Evolutionary conservation across 1,284 basidiomycete genomes (phyloP).

Genomic region (Trichosporon sp.): DNA sequence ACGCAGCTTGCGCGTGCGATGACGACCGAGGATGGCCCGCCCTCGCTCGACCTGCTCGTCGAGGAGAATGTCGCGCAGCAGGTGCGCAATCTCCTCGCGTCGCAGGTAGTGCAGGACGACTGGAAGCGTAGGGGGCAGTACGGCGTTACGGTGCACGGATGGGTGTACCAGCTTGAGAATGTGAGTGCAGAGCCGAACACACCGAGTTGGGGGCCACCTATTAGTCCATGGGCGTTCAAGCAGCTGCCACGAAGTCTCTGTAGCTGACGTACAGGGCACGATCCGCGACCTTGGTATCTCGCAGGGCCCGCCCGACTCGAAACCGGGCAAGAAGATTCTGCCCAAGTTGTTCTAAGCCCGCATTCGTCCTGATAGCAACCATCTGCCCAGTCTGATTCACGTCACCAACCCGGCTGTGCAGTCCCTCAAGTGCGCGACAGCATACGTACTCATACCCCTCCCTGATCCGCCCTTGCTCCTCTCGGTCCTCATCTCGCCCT

Average conservation of each 20-base stretch:
- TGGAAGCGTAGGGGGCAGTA: slow-evolving; percentile 48
- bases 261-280: slow-evolving; percentile 39
- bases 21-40: slow-evolving; percentile 44
- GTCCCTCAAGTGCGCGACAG: no score
- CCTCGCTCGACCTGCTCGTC: slow-evolving; percentile 56
- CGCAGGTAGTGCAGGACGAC: slow-evolving; percentile 48
- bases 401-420: no score
- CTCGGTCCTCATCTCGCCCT: not conserved
- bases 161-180: slow-evolving; percentile 56
- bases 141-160: slow-evolving; percentile 52
- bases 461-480: not conserved
- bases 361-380: not conserved
- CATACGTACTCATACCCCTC: not conserved
- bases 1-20: slow-evolving; percentile 46
- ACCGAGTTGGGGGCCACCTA: no score
- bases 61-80: slow-evolving; percentile 51
- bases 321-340: slow-evolving; percentile 24
- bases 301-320: slow-evolving; percentile 48
- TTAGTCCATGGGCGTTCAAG: no score
- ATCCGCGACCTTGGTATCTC: slow-evolving; percentile 52
- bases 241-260: no score
- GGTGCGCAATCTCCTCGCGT: slow-evolving; percentile 48
- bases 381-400: no score
- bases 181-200: slow-evolving; percentile 33
- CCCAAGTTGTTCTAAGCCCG: slow-evolving; percentile 7